Base-by-base conservation (phyloP, 2,329 filamentous ascomycete species). In the Exophiala oligosperma region DNA sequence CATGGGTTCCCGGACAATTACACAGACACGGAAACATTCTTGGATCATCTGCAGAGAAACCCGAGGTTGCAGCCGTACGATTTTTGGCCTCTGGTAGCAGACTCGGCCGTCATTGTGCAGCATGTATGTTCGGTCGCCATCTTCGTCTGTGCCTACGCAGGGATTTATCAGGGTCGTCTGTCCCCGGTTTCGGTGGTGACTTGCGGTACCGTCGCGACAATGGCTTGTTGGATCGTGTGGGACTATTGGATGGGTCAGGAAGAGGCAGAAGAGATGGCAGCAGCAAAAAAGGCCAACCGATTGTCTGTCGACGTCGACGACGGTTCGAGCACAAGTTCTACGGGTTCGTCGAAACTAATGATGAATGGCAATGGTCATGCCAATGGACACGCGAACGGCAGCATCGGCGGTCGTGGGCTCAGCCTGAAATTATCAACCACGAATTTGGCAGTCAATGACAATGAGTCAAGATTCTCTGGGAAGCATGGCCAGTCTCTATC, bases 21-120 rank as follows among this genome's bases (percentile, higher is more conserved):
- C 72, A 97, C 94, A 41, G 94, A 99, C 72, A 92, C 94, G 71
- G 90, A 91, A 60, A 97, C 94, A 1, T 99, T 99, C 69, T 87
- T 99, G 65, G 93, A 97, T 71, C 92, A 96, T 68, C 84, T 99
- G 17, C 93, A 99, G 74, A 86, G 92, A 49, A 99, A 99, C 72
- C 93, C 93, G 3, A 87, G 92, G 41, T 83, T 97, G 52, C 89
- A 94, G 65, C 93, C 93, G 0, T 99, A 99, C 74, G 92, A 97
- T 70, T 99, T 99, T 75, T 99, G 94, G 93, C 91, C 92, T 7
- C 81, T 99, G 35, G 92, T 97, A 51, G 90, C 91, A 57, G 93
- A 97, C 73, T 93, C 91, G 12, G 97, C 93, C 2, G 91, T 97
- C 59, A 97, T 99, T 66, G 90, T 97, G 17, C 94, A 99, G 73